These are phyloP conservation scores for Cercospora janseana DNA, from an alignment of 2,329 filamentous ascomycete species.

Conservation along the genomic window DNA sequence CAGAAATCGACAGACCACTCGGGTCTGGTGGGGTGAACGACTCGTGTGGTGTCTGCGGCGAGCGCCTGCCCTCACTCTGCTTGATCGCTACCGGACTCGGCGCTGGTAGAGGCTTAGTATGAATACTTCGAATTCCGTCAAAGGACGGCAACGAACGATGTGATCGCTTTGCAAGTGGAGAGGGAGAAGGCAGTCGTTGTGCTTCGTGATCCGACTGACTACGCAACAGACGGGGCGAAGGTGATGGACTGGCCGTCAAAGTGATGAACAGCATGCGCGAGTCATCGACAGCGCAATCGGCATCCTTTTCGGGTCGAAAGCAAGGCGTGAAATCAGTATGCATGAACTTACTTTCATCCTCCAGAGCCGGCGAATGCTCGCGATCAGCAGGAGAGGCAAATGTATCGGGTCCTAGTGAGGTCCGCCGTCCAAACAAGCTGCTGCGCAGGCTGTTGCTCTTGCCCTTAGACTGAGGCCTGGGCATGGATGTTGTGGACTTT, in stretches of 20 bases:
- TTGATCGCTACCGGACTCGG: constrained; percentile 20
- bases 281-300: constrained; percentile 27
- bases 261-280: constrained; percentile 37
- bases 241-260: constrained; percentile 34
- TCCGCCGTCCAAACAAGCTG: constrained; percentile 49
- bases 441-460: constrained; percentile 53
- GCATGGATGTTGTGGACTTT: constrained; percentile 60
- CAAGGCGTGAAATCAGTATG: constrained; percentile 30
- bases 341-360: constrained; percentile 42
- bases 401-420: constrained; percentile 48
- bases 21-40: constrained; percentile 73
- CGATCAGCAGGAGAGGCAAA: constrained; percentile 44
- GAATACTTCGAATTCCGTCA: constrained; percentile 21
- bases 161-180: constrained; percentile 43
- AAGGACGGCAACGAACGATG: constrained; percentile 30
- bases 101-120: constrained; percentile 30
- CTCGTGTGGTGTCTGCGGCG: constrained; percentile 70
- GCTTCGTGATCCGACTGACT: constrained; percentile 42
- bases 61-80: constrained; percentile 26
- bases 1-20: constrained; percentile 79
- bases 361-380: constrained; percentile 30
- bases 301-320: constrained; percentile 28
- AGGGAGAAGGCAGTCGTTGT: constrained; percentile 39
- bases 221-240: constrained; percentile 40
- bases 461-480: constrained; percentile 47